These are phyloP conservation scores for Calonectria montana DNA, from an alignment of 2,329 filamentous ascomycete species.

Conservation along the genomic window DNA sequence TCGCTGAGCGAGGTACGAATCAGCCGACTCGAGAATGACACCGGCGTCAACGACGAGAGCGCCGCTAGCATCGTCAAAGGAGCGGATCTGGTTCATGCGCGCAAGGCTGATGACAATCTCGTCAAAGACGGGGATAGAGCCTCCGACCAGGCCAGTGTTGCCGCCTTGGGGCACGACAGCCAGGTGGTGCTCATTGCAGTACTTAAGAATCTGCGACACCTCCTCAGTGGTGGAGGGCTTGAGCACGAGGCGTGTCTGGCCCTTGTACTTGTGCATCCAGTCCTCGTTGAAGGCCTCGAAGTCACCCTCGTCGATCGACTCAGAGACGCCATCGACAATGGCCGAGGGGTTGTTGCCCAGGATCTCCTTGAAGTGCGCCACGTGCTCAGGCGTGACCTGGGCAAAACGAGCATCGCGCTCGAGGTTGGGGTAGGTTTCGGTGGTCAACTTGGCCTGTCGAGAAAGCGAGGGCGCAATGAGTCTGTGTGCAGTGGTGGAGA, in stretches of 20 bases:
- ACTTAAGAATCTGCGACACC: slow-evolving; percentile 89
- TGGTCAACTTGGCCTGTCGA: slow-evolving; percentile 73
- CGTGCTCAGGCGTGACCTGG: slow-evolving; percentile 80
- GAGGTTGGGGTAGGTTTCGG: slow-evolving; percentile 86
- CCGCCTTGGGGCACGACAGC: slow-evolving; percentile 97
- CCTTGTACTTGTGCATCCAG: slow-evolving; percentile 99
- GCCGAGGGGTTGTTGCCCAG: slow-evolving; percentile 79
- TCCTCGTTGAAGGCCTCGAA: slow-evolving; percentile 94
- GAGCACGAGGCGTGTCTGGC: slow-evolving; percentile 87
- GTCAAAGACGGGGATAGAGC: slow-evolving; percentile 96
- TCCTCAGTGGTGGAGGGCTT: slow-evolving; percentile 88
- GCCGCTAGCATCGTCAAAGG: slow-evolving; percentile 93
- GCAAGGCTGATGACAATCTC: slow-evolving; percentile 94
- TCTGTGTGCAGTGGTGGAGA: slow-evolving; percentile 46
- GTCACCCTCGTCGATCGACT: slow-evolving; percentile 76
- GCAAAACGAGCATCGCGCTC: slow-evolving; percentile 83
- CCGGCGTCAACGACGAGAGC: slow-evolving; percentile 92
- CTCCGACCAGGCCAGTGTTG: slow-evolving; percentile 95
- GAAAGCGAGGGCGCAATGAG: slow-evolving; percentile 40
- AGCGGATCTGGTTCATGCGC: slow-evolving; percentile 91
- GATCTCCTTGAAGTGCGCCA: slow-evolving; percentile 83
- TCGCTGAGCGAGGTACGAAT: slow-evolving; percentile 84
- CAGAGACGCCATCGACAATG: slow-evolving; percentile 83
- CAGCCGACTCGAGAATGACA: slow-evolving; percentile 88
- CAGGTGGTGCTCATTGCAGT: slow-evolving; percentile 93